A percentile compares a stretch with the other conserved stretches of the same genome.
phyloP scores from a whole-genome alignment of 768 basidiomycete genomes.

The Panus rudis region DNA sequence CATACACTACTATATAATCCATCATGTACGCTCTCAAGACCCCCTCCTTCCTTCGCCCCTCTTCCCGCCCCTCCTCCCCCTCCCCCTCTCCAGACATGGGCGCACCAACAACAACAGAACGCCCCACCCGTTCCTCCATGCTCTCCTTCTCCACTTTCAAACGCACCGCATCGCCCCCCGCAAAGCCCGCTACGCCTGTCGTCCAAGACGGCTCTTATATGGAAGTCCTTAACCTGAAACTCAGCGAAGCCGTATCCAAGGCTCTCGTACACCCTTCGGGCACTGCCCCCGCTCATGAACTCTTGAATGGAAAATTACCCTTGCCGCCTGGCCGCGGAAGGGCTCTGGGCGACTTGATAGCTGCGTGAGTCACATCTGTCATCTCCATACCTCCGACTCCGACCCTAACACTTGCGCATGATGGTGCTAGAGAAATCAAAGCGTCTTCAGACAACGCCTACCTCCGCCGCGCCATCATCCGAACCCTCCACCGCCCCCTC shows the following conservation, averaged over 20 bases:
- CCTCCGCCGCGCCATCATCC: conserved; percentile 60
- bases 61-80: conserved; percentile 60
- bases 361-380: conserved; percentile 47
- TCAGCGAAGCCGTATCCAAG: conserved; percentile 77
- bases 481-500: conserved; percentile 68
- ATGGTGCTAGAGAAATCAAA: conserved; percentile 53
- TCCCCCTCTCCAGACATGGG: conserved; percentile 36
- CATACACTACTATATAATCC: conserved; percentile 13
- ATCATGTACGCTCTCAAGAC: conserved; percentile 58
- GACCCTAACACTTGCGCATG: not conserved
- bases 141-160: conserved; percentile 54
- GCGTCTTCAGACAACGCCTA: conserved; percentile 57
- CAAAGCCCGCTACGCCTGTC: conserved; percentile 29
- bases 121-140: conserved; percentile 46
- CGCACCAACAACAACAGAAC: conserved; percentile 34
- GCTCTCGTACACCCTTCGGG: conserved; percentile 62
- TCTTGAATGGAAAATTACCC: conserved; percentile 59
- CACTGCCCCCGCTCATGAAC: conserved; percentile 42
- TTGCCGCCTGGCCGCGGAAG: conserved; percentile 70
- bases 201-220: conserved; percentile 75
- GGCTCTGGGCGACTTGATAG: conserved; percentile 59
- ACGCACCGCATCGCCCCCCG: conserved; percentile 43
- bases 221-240: conserved; percentile 65
- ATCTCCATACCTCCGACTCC: conserved; percentile 10
- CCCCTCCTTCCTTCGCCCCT: conserved; percentile 58